phyloP scores from a whole-genome alignment of 108 stramenopile genomes.

The Bacterosira constricta region DNA sequence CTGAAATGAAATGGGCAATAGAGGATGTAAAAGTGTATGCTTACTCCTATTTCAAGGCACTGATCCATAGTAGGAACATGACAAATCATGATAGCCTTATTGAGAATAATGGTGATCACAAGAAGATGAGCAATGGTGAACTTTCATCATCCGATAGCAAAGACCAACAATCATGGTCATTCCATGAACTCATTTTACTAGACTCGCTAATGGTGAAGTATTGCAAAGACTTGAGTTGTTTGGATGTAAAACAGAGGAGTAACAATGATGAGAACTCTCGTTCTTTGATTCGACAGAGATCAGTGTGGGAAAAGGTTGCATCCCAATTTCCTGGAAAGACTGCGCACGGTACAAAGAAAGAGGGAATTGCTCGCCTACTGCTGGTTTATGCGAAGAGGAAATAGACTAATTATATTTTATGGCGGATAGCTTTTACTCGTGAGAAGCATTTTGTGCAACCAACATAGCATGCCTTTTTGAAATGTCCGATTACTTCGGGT shows the following conservation, averaged over 20 bases:
- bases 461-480: background rate
- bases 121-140: too few species aligned
- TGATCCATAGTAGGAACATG: background rate
- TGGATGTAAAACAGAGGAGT: background rate
- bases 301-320: constrained; percentile 30
- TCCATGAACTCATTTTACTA: constrained; percentile 11
- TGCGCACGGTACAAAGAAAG: constrained; percentile 8
- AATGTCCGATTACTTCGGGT: too few species aligned
- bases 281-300: background rate
- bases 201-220: constrained; percentile 27
- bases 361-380: background rate
- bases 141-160: too few species aligned
- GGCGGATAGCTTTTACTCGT: background rate
- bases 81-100: too few species aligned
- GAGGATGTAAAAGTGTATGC: constrained; percentile 33
- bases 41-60: constrained; percentile 18
- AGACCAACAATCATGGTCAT: constrained; percentile 16
- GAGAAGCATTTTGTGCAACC: background rate
- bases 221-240: constrained; percentile 1
- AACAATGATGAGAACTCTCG: background rate
- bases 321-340: constrained; percentile 27
- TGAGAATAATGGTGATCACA: too few species aligned
- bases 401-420: background rate
- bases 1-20: constrained; percentile 2
- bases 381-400: background rate